Evolutionary conservation across 257 asterid species (phyloP), one percentile per base, ranked within the genome.

Genomic region (Plectranthus barbatus): DNA sequence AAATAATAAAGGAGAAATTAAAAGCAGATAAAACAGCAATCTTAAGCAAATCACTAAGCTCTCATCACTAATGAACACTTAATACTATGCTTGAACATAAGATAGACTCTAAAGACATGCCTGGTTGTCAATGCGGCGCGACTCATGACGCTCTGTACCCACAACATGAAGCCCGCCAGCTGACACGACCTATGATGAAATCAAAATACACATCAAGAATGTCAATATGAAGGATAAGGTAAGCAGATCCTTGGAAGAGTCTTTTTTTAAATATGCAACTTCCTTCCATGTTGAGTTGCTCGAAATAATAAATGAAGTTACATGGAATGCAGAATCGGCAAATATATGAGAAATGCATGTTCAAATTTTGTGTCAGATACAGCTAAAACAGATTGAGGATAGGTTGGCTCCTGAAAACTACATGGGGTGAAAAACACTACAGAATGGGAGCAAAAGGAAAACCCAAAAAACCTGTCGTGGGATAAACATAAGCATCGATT

Each of bases 91-190:
- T 49, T 42, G 50, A 70, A 64, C 63, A 62, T 72, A 59, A 45
- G 33, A 42, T 45, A 52, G 55, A 61, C 45, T 51, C 41, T 18
- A 70, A 72, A 53, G 33, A 20, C 69, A 31, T 40, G 83, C 99
- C 96, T 93, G 99, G 76, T 93, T 93, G 84, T 93, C 99, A 72
- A 93, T 87, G 77, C 97, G 93, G 66, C 99, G 99, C 31, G 97
- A 93, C 75, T 93, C 99, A 36, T 93, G 99, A 21, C 99, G 96
- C 68, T 93, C 99, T 47, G 97, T 87, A 61, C 99, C 97, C 62
- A 93, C 88, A 51, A 93, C 99, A 77, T 93, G 99, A 77, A 90
- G 95, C 19, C 99, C 97, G 51, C 99, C 99, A 57, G 95, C 87
- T 58, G 84, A 78, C 33, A 93, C 91, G 73, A 84, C 99, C 99